Base-by-base conservation (phyloP, 2,329 filamentous ascomycete species). In the Arthrobotrys megalospora region DNA sequence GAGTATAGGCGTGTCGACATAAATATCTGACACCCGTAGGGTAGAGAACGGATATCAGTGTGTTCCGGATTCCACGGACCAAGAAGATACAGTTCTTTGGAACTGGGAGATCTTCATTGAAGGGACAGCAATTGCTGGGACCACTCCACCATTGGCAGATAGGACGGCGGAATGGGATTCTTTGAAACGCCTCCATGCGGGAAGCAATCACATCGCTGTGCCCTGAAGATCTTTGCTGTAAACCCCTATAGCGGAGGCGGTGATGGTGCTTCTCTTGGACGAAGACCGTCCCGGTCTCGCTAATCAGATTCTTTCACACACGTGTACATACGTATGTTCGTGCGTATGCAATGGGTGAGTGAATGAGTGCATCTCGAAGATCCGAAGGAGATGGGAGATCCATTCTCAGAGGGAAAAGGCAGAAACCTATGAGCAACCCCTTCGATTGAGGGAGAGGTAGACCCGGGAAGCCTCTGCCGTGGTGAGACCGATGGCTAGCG, bases 211-310 rank as follows among this genome's bases (percentile, higher is more conserved):
- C 24, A 50, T 11, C 10, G 19, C 24, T 14, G 12, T 19, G 62
- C 52, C 58, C 63, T 68, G 63, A 67, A 62, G 63, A 75, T 75
- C 70, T 38, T 63, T 63, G 19, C 63, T 48, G 16, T 2, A 50
- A 48, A 38, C 28, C 16, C 36, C 28, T 52, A 65, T 50, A 38
- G 38, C 16, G 48, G 41, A 41, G n/a, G 41, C 69, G 48, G 58
- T 72, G 66, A 65, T 64, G 43, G 11, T 64, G 28, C 55, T 64
- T 45, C 38, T 71, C 47, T 43, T 45, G 48, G 58, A 48, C 16
- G 24, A 32, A 47, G 48, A 14, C 45, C 14, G 21, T n/a, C 34
- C 55, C 55, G 24, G 41, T 48, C 58, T 48, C 34, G 58, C 58
- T 63, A 32, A 34, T n/a, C 16, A 63, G 3, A 12, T 21, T 55